Evolutionary conservation across 1,284 basidiomycete genomes (phyloP).

Genomic region (Fomes fomentarius): DNA sequence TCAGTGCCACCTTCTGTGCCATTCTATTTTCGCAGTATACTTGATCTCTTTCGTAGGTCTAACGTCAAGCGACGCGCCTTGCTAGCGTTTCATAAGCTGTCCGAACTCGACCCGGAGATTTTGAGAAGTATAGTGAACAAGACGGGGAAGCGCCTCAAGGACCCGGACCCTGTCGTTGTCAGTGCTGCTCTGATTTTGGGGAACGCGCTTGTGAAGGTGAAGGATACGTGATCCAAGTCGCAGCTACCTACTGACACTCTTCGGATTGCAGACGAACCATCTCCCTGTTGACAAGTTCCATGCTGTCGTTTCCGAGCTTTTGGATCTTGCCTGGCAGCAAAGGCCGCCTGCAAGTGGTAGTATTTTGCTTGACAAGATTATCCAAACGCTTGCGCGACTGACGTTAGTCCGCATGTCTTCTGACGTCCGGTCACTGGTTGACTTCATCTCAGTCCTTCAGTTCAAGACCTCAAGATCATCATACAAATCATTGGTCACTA

Average conservation of each 20-base stretch:
- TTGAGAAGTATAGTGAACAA: constrained; percentile 47
- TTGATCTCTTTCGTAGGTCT: constrained; percentile 48
- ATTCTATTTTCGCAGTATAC: no score
- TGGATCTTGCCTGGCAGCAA: constrained; percentile 17
- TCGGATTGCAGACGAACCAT: constrained; percentile 8
- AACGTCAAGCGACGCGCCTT: constrained; percentile 65
- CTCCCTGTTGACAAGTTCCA: constrained; percentile 20
- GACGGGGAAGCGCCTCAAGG: constrained; percentile 48
- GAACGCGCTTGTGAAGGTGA: constrained; percentile 31
- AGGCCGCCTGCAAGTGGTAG: constrained; percentile 8
- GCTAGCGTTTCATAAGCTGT: constrained; percentile 59
- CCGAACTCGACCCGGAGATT: constrained; percentile 49
- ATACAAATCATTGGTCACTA: constrained; percentile 38
- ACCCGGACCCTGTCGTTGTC: constrained; percentile 49
- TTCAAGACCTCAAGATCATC: constrained; percentile 39
- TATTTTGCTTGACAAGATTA: constrained; percentile 11
- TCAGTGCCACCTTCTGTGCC: constrained; percentile 54
- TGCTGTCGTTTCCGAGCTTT: constrained; percentile 11
- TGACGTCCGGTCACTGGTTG: neutral
- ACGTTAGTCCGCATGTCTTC: constrained; percentile 13
- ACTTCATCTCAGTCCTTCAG: constrained; percentile 22
- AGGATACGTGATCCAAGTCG: neutral
- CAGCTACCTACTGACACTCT: neutral
- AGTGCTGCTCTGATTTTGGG: constrained; percentile 49
- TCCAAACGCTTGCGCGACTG: constrained; percentile 11